Conservation (phyloP, 345 rosid genomes). For the Eucalyptus regnans region DNA sequence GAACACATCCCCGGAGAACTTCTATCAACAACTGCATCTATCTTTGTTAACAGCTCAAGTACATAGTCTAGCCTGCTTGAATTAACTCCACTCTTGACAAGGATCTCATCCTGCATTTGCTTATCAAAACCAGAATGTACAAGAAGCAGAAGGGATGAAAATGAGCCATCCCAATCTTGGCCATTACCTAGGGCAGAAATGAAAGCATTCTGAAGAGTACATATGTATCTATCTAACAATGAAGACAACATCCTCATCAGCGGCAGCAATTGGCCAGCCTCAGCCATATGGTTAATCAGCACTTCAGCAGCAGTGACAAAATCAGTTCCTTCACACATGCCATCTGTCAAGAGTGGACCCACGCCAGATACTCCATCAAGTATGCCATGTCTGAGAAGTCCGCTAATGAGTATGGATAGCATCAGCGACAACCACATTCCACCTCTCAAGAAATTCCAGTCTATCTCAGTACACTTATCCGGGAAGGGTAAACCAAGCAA, state of each 20-base stretch:
- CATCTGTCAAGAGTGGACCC: constrained; percentile 28
- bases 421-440: constrained; percentile 73
- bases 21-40: constrained; percentile 47
- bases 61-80: constrained; percentile 46
- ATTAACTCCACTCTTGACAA: constrained; percentile 42
- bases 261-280: constrained; percentile 30
- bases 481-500: constrained; percentile 27
- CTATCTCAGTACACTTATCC: constrained; percentile 38
- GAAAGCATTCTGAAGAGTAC: constrained; percentile 58
- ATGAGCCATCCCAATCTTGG: constrained; percentile 21
- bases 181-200: constrained; percentile 41
- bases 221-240: constrained; percentile 44
- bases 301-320: constrained; percentile 45
- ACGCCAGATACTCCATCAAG: constrained; percentile 35
- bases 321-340: constrained; percentile 29
- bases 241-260: constrained; percentile 49
- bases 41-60: constrained; percentile 32
- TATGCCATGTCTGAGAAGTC: constrained; percentile 38
- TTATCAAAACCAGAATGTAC: constrained; percentile 64
- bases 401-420: constrained; percentile 54
- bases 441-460: constrained; percentile 78
- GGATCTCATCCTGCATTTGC: constrained; percentile 47
- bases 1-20: constrained; percentile 42
- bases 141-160: constrained; percentile 62
- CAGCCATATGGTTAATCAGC: constrained; percentile 37